phyloP scores from a whole-genome alignment of 1,284 basidiomycete species.

The Cryptococcus hybrid region DNA sequence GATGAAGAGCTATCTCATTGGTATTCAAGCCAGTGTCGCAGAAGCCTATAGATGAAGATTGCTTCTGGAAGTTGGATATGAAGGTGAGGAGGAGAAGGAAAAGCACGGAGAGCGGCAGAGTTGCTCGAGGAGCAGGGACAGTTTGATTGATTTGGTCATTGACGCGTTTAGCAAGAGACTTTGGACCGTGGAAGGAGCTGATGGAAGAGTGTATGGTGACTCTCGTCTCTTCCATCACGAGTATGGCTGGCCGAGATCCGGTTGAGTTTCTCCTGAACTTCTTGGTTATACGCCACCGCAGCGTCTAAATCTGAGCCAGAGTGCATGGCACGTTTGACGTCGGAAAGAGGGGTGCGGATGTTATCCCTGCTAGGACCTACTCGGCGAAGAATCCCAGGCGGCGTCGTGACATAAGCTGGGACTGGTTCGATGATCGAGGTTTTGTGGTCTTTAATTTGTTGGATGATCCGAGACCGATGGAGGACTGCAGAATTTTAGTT shows the following conservation, averaged over 20 bases:
- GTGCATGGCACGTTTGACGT: slow-evolving; percentile 21
- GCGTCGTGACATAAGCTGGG: slow-evolving; percentile 12
- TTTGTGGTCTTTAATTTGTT: slow-evolving; percentile 14
- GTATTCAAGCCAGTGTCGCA: slow-evolving; percentile 68
- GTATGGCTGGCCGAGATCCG: slow-evolving; percentile 14
- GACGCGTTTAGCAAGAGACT: slow-evolving; percentile 15
- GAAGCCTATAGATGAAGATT: slow-evolving; percentile 74
- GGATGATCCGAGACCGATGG: slow-evolving; percentile 15
- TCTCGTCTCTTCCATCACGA: slow-evolving; percentile 1
- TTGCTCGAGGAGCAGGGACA: slow-evolving; percentile 28
- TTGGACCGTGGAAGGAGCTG: background rate
- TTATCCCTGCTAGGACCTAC: slow-evolving; percentile 35
- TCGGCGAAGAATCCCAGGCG: slow-evolving; percentile 26
- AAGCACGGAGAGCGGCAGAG: slow-evolving; percentile 46
- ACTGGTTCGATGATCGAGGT: slow-evolving; percentile 26
- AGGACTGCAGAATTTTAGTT: slow-evolving; percentile 23
- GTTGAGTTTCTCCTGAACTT: slow-evolving; percentile 30
- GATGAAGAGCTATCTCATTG: slow-evolving; percentile 58
- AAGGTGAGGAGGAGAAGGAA: slow-evolving; percentile 53
- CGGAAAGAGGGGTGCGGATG: slow-evolving; percentile 32
- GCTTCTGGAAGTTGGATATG: slow-evolving; percentile 49
- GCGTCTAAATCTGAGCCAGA: slow-evolving; percentile 17
- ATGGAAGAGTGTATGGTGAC: slow-evolving; percentile 6
- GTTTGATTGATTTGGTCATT: slow-evolving; percentile 6
- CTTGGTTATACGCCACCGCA: slow-evolving; percentile 33